Conservation (phyloP, 2,329 filamentous ascomycete species). For the Apiospora sp. region DNA sequence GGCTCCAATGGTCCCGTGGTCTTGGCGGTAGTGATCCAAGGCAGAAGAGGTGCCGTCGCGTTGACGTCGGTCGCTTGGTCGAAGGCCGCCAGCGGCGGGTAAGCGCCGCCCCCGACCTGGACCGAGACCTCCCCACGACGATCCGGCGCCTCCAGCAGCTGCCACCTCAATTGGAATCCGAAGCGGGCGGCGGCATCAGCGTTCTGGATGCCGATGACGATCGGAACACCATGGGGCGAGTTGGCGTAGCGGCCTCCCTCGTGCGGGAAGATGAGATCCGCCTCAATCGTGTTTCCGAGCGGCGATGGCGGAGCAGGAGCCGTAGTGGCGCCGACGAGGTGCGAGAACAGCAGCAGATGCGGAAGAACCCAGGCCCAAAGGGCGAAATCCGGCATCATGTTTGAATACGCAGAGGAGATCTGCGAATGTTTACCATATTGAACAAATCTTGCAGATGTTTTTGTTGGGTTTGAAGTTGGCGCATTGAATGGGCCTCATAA, state of each 20-base stretch:
- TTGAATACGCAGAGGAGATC: neutral
- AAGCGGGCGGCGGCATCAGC: neutral
- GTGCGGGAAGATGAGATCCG: constrained; percentile 7
- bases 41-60: neutral
- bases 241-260: neutral
- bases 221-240: neutral
- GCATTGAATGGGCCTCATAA: neutral
- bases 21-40: neutral
- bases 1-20: neutral
- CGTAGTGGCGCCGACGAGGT: neutral
- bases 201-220: neutral
- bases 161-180: neutral
- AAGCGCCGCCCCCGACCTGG: neutral
- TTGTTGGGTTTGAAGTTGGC: neutral
- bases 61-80: neutral
- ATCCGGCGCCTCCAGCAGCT: neutral
- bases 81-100: neutral
- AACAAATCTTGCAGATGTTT: neutral
- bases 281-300: constrained; percentile 6
- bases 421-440: neutral
- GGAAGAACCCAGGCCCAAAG: neutral
- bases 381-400: neutral
- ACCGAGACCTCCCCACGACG: neutral
- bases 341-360: neutral
- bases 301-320: neutral